Evolutionary conservation across 129 eudicot species (phyloP), one percentile per base, ranked within the genome.

Genomic region (Escallonia rubra): DNA sequence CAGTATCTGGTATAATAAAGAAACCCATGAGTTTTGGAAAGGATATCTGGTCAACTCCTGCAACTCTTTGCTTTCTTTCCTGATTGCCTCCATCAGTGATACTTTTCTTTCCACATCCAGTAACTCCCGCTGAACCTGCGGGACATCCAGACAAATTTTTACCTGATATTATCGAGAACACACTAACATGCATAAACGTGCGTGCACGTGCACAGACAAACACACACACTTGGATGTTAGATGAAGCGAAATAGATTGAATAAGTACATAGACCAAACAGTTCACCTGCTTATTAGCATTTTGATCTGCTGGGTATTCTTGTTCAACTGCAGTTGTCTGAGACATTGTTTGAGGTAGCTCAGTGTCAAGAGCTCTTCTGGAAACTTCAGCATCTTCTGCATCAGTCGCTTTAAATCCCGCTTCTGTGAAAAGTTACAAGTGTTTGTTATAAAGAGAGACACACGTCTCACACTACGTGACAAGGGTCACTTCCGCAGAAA

Each of bases 21-120:
- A 2, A 11, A 43, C 38, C 59, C 9, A 74, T 47, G 8, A n/a
- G 23, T 66, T 11, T 60, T 8, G 61, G 71, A 43, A 13, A 81
- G 97, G 97, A 88, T 88, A 91, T 91, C 72, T 85, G 57, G 83
- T 47, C 65, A 91, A 56, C 41, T 86, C 83, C 74, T 85, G 88
- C 75, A 91, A 68, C 84, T 83, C 97, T 57, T 64, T 76, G 71
- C 74, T 87, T 73, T 64, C 90, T 75, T 77, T 79, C 81, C 79
- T 67, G 23, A 85, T 56, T 66, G 81, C 68, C 76, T 91, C 89
- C 76, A 85, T 79, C 60, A 85, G 66, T 47, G 60, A 82, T 44
- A 82, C 64, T 75, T 72, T 85, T 41, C 78, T 78, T 62, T 83
- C 85, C 76, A 81, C 61, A 61, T 83, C 81, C 65, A 52, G 72